These are phyloP conservation scores for Corymbia calophylla DNA, from an alignment of 441 rosid genomes.

Conservation along the genomic window DNA sequence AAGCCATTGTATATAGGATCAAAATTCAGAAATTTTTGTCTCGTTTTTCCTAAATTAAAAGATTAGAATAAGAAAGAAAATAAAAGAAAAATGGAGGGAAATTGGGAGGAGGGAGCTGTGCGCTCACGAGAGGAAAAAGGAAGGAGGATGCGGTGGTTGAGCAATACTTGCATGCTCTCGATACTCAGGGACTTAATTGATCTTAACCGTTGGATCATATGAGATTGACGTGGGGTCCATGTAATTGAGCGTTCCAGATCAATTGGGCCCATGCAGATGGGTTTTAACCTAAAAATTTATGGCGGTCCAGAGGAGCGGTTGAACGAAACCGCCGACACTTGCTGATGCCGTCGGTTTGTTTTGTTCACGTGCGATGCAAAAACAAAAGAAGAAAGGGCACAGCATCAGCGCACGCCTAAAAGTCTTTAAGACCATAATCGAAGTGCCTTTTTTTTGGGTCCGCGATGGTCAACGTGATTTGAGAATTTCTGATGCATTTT, in stretches of 20 bases:
- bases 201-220: not conserved
- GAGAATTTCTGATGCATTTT: no score
- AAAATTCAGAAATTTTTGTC: not conserved
- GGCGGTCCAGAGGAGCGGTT: not conserved
- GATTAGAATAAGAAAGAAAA: not conserved
- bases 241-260: not conserved
- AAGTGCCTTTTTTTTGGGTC: not conserved
- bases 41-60: not conserved
- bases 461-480: not conserved
- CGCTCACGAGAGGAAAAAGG: not conserved
- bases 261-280: not conserved
- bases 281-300: not conserved
- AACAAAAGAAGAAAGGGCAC: not conserved
- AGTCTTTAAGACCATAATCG: not conserved
- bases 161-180: not conserved
- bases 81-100: not conserved
- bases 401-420: not conserved
- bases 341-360: not conserved
- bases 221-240: not conserved
- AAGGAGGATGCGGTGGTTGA: not conserved
- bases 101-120: not conserved
- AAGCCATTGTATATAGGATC: not conserved
- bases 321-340: not conserved
- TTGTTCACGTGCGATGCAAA: not conserved
- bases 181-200: not conserved